These are phyloP conservation scores for Monilinia laxa DNA, from an alignment of 2,329 filamentous ascomycete genomes.

Conservation along the genomic window DNA sequence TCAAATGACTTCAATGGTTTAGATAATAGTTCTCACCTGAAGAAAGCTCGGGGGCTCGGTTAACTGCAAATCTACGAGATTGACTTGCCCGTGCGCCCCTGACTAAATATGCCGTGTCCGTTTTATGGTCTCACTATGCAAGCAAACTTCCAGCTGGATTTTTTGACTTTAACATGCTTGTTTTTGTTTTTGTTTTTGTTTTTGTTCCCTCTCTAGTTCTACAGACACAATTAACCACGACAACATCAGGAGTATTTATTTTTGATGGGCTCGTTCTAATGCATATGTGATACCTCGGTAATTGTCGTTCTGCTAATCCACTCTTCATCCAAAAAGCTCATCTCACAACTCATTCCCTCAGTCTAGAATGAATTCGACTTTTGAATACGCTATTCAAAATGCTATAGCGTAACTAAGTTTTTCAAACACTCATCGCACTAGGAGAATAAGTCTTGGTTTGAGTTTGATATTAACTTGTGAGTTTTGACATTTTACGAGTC, in stretches of 20 bases:
- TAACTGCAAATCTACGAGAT: constrained; percentile 7
- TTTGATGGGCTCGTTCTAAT: background rate
- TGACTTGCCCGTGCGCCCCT: constrained; percentile 4
- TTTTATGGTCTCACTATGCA: background rate
- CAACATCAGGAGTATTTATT: background rate
- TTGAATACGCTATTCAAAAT: background rate
- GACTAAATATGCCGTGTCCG: background rate
- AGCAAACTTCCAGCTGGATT: background rate
- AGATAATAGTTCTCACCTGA: background rate
- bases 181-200: background rate
- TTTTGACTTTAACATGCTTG: background rate
- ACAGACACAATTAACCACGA: background rate
- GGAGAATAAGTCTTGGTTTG: background rate
- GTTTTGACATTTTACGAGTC: background rate
- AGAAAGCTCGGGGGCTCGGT: background rate
- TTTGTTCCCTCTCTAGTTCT: background rate
- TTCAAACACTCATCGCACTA: background rate
- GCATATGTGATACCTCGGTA: background rate
- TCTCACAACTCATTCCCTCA: background rate
- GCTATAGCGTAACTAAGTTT: too few species aligned
- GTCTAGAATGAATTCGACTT: background rate
- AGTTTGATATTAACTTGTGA: background rate
- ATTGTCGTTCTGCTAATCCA: background rate
- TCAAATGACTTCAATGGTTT: background rate
- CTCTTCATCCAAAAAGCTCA: background rate